Evolutionary conservation across 1,284 basidiomycete species (phyloP), one percentile per base, ranked within the genome.

Genomic region (Anthracocystis walkeri): DNA sequence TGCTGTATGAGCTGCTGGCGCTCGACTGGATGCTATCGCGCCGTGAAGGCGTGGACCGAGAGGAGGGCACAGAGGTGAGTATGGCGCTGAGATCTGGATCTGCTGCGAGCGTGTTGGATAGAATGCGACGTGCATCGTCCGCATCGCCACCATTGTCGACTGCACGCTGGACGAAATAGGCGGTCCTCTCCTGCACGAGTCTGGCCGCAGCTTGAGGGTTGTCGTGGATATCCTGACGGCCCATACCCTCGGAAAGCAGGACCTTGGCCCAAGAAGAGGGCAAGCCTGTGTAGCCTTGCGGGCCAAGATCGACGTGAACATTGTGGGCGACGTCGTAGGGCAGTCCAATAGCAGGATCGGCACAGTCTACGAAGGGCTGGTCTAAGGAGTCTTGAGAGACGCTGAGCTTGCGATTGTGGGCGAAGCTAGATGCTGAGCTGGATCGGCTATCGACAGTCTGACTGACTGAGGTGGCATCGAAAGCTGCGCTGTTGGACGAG

Each of bases 241-340:
- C 58, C 44, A 79, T 71, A 41, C 72, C 75, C 40, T 73, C 58
- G 33, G 68, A 64, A 7, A 64, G 59, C 18, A 80, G 42, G 4
- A 75, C 57, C 33, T 77, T 63, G 0, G 79, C 79, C 79, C 79
- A 81, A 2, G 75, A 78, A 10, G 54, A 52, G 6, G 79, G 79
- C 20, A 81, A 44, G 3, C 79, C 79, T 0, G 78, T 79, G 45
- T 78, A 79, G 33, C 79, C 79, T 20, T 75, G 65, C 25, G 79
- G 79, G 21, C 78, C 77, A 23, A 81, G 50, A 29, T 81, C 78
- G 41, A 81, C 79, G 55, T 81, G 79, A 4, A 81, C 79, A 27
- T 81, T 81, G 68, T 81, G 79, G 2, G 70, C 46, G 57, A 81
- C 78, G 44, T 74, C 58, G 55, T 64, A 80, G 14, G 79, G 79